Percentiles rank a stretch among this genome's conserved stretches.
These are phyloP conservation scores for Rhynchospora tenuis DNA, from an alignment of 176 grass and related monocot species.

Conservation along the genomic window DNA sequence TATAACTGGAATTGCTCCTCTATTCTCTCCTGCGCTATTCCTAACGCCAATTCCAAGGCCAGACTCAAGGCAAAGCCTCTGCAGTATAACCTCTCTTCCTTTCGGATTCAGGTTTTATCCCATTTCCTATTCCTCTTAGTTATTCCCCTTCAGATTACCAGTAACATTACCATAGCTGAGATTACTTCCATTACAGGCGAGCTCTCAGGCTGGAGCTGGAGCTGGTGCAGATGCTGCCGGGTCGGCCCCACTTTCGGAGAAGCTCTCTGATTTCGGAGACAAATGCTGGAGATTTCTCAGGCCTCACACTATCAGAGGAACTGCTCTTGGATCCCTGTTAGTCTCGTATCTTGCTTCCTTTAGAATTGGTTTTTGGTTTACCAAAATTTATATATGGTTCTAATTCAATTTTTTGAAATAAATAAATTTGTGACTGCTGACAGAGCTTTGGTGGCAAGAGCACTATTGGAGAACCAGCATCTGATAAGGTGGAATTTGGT, in stretches of 20 bases:
- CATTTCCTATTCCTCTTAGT: not conserved
- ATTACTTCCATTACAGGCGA: conserved; percentile 30
- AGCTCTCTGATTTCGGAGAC: conserved; percentile 55
- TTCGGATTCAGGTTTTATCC: not conserved
- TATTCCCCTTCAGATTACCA: not conserved
- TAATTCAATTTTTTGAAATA: not conserved
- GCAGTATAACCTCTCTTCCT: not conserved
- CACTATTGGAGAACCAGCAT: conserved; percentile 74
- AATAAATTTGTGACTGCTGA: not conserved
- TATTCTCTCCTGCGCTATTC: not conserved
- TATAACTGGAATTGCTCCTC: not conserved
- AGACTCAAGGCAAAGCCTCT: not conserved
- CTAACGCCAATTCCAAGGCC: not conserved
- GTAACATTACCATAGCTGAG: not conserved
- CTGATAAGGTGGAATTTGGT: conserved; percentile 79
- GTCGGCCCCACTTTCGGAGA: conserved; percentile 37
- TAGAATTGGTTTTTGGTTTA: not conserved
- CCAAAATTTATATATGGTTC: not conserved
- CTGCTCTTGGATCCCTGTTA: conserved; percentile 89
- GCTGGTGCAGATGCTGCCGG: conserved; percentile 25
- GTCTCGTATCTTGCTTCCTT: not conserved
- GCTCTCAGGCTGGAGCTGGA: conserved; percentile 45
- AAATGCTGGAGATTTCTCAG: conserved; percentile 93
- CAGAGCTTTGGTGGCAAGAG: conserved; percentile 93
- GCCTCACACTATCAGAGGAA: conserved; percentile 94